Percentiles rank a stretch among this genome's conserved stretches.
Evolutionary conservation across 1,284 basidiomycete genomes (phyloP).

Genomic region (Heliocybe sulcata): DNA sequence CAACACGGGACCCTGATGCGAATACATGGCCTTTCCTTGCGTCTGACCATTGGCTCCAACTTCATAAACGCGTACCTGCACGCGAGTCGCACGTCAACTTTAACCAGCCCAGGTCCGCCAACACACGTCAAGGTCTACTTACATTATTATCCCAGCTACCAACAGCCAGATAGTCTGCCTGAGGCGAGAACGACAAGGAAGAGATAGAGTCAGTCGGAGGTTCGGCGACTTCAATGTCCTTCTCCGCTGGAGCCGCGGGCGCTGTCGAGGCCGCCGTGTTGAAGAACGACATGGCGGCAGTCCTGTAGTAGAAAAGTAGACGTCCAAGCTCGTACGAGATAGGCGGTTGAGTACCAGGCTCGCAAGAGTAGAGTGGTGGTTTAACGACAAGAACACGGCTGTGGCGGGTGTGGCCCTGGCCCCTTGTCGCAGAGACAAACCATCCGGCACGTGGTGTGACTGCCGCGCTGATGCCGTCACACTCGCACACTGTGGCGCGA

Average conservation of each 20-base stretch:
- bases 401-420: not conserved
- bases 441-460: not conserved
- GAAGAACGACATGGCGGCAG: conserved; percentile 35
- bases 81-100: not conserved
- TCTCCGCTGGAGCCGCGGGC: conserved; percentile 26
- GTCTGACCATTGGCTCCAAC: conserved; percentile 49
- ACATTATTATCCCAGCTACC: conserved; percentile 73
- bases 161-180: conserved; percentile 67
- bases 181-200: conserved; percentile 55
- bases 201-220: conserved; percentile 74
- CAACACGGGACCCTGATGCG: conserved; percentile 79
- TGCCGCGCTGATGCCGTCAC: not conserved
- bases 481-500: no score
- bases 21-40: conserved; percentile 78
- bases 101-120: not conserved
- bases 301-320: not conserved
- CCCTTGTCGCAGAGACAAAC: not conserved
- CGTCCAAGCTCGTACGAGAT: not conserved
- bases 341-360: not conserved
- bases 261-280: conserved; percentile 20
- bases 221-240: conserved; percentile 71
- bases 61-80: conserved; percentile 57
- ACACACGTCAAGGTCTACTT: not conserved
- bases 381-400: not conserved
- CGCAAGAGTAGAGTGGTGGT: no score